A percentile compares a stretch with the other conserved stretches of the same genome.
Conservation (phyloP, 306 rosid species). For the Clitoria ternatea region DNA sequence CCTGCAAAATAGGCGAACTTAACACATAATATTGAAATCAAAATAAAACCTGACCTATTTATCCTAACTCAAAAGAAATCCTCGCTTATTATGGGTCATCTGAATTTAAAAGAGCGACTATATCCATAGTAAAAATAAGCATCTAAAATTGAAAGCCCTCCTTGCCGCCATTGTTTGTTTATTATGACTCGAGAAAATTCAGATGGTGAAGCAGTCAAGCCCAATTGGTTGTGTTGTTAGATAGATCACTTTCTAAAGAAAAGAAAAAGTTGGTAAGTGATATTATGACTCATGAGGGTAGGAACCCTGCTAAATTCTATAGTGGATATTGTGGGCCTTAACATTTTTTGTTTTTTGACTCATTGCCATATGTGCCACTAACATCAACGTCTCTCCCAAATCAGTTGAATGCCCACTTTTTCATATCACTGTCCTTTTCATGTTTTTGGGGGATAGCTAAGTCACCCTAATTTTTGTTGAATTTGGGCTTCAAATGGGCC, state of each 20-base stretch:
- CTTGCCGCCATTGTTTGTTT: no score
- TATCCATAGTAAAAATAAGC: no score
- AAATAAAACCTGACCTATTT: no score
- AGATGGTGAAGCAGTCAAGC: background rate
- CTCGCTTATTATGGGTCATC: no score
- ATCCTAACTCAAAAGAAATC: no score
- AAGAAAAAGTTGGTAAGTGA: slow-evolving; percentile 11
- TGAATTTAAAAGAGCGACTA: no score
- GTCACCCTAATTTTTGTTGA: slow-evolving; percentile 34
- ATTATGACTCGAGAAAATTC: background rate
- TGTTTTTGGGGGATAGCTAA: slow-evolving; percentile 20
- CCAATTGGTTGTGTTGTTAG: slow-evolving; percentile 10
- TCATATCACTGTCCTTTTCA: background rate
- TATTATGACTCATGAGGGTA: slow-evolving; percentile 13
- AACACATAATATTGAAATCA: no score
- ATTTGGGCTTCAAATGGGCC: slow-evolving; percentile 35
- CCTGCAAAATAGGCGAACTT: no score
- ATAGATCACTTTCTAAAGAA: slow-evolving; percentile 23
- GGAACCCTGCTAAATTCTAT: background rate
- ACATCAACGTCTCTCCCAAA: slow-evolving; percentile 15
- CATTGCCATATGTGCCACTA: slow-evolving; percentile 30
- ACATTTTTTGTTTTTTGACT: slow-evolving; percentile 28
- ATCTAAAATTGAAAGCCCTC: no score
- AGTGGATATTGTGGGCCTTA: slow-evolving; percentile 30
- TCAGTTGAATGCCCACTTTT: background rate